A percentile compares a stretch with the other conserved stretches of the same genome.
phyloP scores from a whole-genome alignment of 768 basidiomycete species.

The Russula compacta region DNA sequence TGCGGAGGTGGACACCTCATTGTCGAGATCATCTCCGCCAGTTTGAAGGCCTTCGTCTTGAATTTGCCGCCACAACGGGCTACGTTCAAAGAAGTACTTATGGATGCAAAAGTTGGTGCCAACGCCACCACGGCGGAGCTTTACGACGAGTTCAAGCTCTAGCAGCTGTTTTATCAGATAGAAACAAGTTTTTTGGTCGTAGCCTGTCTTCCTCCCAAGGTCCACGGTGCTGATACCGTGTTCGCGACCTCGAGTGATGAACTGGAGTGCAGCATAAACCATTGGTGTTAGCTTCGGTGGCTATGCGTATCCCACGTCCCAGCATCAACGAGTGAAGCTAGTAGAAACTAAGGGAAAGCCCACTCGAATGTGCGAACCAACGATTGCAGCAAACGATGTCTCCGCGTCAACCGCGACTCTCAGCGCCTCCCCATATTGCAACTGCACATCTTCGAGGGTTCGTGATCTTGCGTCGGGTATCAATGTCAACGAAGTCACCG shows the following conservation, averaged over 20 bases:
- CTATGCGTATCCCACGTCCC: constrained; percentile 31
- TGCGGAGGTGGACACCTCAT: constrained; percentile 19
- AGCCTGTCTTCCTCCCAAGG: constrained; percentile 65
- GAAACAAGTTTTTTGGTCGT: constrained; percentile 86
- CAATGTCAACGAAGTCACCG: constrained; percentile 34
- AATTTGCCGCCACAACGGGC: constrained; percentile 67
- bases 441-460: constrained; percentile 47
- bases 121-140: constrained; percentile 68
- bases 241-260: constrained; percentile 75
- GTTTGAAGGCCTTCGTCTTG: constrained; percentile 48
- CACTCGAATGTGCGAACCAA: constrained; percentile 79
- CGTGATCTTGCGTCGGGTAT: constrained; percentile 47
- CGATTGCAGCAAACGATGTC: constrained; percentile 68
- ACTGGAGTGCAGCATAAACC: constrained; percentile 77
- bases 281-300: constrained; percentile 72
- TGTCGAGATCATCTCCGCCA: constrained; percentile 29
- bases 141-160: constrained; percentile 64
- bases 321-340: constrained; percentile 8
- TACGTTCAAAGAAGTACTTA: constrained; percentile 73
- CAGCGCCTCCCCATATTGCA: constrained; percentile 50
- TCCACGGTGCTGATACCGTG: constrained; percentile 70
- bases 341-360: constrained; percentile 23
- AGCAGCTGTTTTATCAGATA: constrained; percentile 74
- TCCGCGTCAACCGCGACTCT: constrained; percentile 70
- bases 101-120: constrained; percentile 75